Evolutionary conservation across 352 stramenopile species (phyloP).

Genomic region (Phytopythium vexans): DNA sequence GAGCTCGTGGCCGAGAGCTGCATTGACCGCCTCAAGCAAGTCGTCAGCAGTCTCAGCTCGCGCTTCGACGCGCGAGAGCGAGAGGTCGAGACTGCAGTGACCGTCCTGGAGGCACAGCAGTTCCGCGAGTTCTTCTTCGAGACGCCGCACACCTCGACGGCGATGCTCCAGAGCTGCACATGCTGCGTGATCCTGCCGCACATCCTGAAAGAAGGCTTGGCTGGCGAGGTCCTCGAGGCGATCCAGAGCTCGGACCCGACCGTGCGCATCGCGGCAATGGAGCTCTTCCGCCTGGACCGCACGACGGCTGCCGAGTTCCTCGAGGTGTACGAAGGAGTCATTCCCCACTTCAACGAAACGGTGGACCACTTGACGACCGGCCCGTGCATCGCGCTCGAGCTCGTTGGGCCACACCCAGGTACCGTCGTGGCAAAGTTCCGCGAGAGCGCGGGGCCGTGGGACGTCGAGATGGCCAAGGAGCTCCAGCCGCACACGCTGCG

Average conservation of each 20-base stretch:
- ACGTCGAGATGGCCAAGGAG: constrained; percentile 92
- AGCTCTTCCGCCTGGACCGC: constrained; percentile 87
- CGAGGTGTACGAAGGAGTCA: constrained; percentile 88
- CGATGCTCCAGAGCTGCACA: constrained; percentile 86
- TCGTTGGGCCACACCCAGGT: constrained; percentile 57
- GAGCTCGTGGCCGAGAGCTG: constrained; percentile 76
- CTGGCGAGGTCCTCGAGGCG: constrained; percentile 79
- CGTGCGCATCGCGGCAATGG: constrained; percentile 85
- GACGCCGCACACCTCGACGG: constrained; percentile 48
- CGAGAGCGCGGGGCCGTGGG: constrained; percentile 84
- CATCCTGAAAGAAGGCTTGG: constrained; percentile 83
- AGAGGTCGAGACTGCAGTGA: constrained; percentile 49
- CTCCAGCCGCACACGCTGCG: constrained; percentile 88
- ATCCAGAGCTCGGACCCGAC: constrained; percentile 57
- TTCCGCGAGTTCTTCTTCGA: constrained; percentile 66
- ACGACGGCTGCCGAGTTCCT: constrained; percentile 90
- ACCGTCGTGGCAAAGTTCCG: constrained; percentile 74
- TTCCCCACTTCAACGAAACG: constrained; percentile 90
- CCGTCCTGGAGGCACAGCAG: constrained; percentile 52
- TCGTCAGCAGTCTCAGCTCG: constrained; percentile 35
- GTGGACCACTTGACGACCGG: constrained; percentile 89
- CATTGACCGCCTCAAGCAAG: constrained; percentile 57
- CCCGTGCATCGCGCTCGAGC: constrained; percentile 88
- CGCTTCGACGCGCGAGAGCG: constrained; percentile 38
- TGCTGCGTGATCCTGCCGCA: constrained; percentile 93